Base-by-base conservation (phyloP, 2,329 filamentous ascomycete species). In the Botryosphaeria dothidea region DNA sequence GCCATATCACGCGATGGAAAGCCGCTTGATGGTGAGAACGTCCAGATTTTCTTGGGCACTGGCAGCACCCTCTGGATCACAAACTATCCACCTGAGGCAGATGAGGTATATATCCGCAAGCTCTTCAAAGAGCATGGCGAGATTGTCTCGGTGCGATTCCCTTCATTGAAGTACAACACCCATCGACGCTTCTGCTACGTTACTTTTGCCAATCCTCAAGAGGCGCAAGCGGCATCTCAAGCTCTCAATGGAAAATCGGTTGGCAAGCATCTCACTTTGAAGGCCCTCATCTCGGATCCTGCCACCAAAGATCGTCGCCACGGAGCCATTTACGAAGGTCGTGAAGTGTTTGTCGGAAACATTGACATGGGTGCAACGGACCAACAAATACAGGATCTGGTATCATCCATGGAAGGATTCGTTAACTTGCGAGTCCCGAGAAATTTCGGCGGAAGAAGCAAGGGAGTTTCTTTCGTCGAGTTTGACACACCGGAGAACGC, bases 151-250 rank as follows among this genome's bases (percentile, higher is more conserved):
- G 85, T 98, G 61, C 90, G 95, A 23, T 95, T 95, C 79, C 95
- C 95, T 1, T 97, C 92, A 65, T 85, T 99, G 60, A 96, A 96
- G 75, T 93, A 86, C 77, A 94, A 97, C 72, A 89, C 90, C 1
- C 89, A 92, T 70, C 91, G 95, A 34, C 90, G 95, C 25, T 99
- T 99, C 80, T 97, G 93, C 81, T 99, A 99, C 76, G 84, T 97
- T 6, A 92, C 96, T n/a, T 97, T 97, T 75, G 85, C 88, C 54
- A 87, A 88, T 17, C 67, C 72, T 13, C 70, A 74, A 13, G 68
- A 74, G 56, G 76, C 77, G 1, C 58, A 71, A 25, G 72, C 75
- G 56, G 93, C 93, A 1, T 90, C 89, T 0, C 80, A 86, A 66
- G 52, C 46, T n/a, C 85, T 97, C 56, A 85, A 97, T 72, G 90